Conservation (phyloP, 768 basidiomycete genomes). For the Boletales sp. region DNA sequence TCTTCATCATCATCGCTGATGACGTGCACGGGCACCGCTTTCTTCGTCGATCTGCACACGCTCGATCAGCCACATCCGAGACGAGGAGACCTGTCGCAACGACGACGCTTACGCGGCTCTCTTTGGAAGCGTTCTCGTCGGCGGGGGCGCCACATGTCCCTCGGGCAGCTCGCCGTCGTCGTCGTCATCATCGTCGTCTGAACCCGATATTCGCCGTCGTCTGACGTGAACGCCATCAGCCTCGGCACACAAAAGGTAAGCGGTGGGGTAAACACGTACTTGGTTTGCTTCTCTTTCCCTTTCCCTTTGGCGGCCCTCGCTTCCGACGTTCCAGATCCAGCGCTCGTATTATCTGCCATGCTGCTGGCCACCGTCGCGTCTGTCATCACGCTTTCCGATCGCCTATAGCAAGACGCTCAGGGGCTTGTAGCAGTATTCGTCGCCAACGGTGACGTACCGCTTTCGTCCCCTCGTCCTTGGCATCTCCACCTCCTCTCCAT, state of each 20-base stretch:
- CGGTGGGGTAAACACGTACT: constrained; percentile 36
- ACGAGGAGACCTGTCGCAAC: too few species aligned
- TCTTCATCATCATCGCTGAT: constrained; percentile 26
- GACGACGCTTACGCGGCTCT: constrained; percentile 49
- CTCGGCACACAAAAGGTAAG: too few species aligned
- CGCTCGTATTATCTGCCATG: constrained; percentile 32
- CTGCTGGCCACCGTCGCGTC: constrained; percentile 39
- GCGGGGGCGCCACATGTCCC: constrained; percentile 29
- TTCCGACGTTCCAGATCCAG: constrained; percentile 31
- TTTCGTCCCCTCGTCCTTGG: constrained; percentile 42
- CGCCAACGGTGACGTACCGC: constrained; percentile 40
- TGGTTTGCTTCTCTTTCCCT: constrained; percentile 34
- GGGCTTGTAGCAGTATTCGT: background rate
- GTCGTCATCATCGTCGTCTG: constrained; percentile 47
- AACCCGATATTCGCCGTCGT: constrained; percentile 52
- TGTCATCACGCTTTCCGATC: constrained; percentile 59
- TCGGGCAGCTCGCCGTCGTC: constrained; percentile 39
- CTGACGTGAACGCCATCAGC: constrained; percentile 33
- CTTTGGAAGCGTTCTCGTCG: constrained; percentile 53
- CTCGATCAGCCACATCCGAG: background rate
- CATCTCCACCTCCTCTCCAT: constrained; percentile 45
- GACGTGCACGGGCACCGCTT: constrained; percentile 25
- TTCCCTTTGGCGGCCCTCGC: constrained; percentile 21
- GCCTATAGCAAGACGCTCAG: too few species aligned
- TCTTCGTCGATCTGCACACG: constrained; percentile 37